Evolutionary conservation across 495 filamentous ascomycete genomes (phyloP).

Genomic region (Aspergillus homomorphus): DNA sequence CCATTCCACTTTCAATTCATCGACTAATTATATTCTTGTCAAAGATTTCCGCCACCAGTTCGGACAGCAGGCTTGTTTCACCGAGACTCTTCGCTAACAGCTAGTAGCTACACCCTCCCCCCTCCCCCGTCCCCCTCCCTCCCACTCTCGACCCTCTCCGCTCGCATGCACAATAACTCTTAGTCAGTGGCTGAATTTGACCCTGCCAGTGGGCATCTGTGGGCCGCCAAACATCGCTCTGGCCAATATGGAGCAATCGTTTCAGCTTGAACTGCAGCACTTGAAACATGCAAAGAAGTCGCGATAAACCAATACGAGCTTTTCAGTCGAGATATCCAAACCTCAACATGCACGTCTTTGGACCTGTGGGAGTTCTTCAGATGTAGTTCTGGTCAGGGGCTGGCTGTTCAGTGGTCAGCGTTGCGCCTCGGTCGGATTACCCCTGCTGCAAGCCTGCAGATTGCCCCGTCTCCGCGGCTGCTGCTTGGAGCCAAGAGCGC

Average conservation of each 20-base stretch:
- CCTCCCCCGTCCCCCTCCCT: too few relatives aligned
- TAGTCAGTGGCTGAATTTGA: slow-evolving; percentile 6
- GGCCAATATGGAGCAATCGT: slow-evolving; percentile 11
- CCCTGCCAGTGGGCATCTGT: neutral
- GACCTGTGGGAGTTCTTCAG: neutral
- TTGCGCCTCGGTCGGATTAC: neutral
- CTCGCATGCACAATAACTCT: neutral
- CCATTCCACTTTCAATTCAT: neutral
- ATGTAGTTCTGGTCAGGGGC: neutral
- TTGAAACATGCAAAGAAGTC: slow-evolving; percentile 10
- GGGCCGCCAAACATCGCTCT: neutral
- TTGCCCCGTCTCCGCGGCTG: slow-evolving; percentile 1
- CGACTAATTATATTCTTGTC: neutral
- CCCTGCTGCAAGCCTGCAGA: slow-evolving; percentile 1
- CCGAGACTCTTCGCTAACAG: neutral
- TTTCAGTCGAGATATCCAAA: neutral
- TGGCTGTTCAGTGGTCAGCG: slow-evolving; percentile 3
- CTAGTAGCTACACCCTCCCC: too few relatives aligned
- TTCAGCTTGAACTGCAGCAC: slow-evolving; percentile 5
- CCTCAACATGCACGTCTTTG: neutral
- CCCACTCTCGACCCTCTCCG: too few relatives aligned
- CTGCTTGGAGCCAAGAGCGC: slow-evolving; percentile 4
- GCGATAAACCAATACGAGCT: neutral
- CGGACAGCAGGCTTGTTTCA: slow-evolving; percentile 6
- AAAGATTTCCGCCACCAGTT: neutral